Evolutionary conservation across 2,329 filamentous ascomycete species (phyloP), one percentile per base, ranked within the genome.

Genomic region (Fusarium dimerum): DNA sequence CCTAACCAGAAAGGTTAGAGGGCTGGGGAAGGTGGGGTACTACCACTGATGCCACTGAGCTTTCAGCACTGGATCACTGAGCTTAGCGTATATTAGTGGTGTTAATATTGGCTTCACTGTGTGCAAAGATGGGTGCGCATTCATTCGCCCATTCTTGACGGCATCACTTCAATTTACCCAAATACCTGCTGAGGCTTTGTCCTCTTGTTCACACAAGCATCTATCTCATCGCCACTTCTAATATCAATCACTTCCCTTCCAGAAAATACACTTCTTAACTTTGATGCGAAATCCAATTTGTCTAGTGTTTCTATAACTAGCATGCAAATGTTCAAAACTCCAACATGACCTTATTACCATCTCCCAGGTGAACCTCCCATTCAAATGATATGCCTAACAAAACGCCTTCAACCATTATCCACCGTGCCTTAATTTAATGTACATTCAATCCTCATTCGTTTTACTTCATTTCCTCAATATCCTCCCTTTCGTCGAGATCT

Each of bases 401-500:
- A 63, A 63, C 59, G 55, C 65, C 59, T 26, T 32, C 50, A 57
- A 50, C 42, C 53, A 57, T 26, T 26, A 54, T 17, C 43, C 51
- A n/a, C 39, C 18, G 42, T 57, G n/a, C 20, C 20, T 26, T 36
- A 45, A 55, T 42, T 42, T 62, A 66, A 16, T 60, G 32, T 66
- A 64, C 63, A 66, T 58, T 47, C 50, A 50, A 43, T 59, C 47
- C 57, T 50, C 51, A 42, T 46, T 47, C 55, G 51, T 42, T 64
- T 55, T 40, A 52, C 55, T 53, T 57, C 45, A 43, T 56, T 55
- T 39, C 41, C 45, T 71, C 51, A 76, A 54, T 75, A 76, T 20
- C 73, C 74, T 32, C 74, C 73, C 47, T 80, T 77, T 42, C 82
- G 73, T 62, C 81, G 74, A 26, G 81, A 79, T 52, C 84, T 74